Base-by-base conservation (phyloP, 371 early-diverging fungal species). In the Catenaria anguillulae region DNA sequence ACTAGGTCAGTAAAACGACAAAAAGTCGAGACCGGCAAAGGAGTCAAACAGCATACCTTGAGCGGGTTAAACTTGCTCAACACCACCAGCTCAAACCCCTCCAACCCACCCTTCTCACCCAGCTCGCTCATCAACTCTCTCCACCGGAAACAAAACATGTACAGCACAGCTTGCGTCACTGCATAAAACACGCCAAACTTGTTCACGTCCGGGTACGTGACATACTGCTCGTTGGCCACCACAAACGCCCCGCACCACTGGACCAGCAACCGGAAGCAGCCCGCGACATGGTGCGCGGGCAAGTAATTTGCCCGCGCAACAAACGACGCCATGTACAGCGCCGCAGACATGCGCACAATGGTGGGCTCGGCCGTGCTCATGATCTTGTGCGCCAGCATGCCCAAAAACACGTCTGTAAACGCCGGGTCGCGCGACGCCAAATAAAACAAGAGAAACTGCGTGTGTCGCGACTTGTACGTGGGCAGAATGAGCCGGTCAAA, bases 121-220 rank as follows among this genome's bases (percentile, higher is more conserved):
- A 65, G 23, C 21, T 40, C 74, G 31, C 63, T 68, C 63, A 82
- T 71, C 50, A 88, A 71, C 60, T 89, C 85, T 45, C 81, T 78
- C 91, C 92, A 92, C n/a, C 92, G 82, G 76, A 90, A 94, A 69
- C 92, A 93, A 58, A 93, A 93, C 12, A 92, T 81, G 67, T 94
- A 97, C 67, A 97, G 75, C 48, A 87, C 68, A 0, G 92, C 88
- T 67, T 95, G 94, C 12, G 88, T 82, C n/a, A 81, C 84, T 1
- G 88, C 79, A 66, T 93, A 95, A 63, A 97, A 92, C 31, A 87
- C 81, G 10, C 79, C 77, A 62, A 87, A 79, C 37, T 79, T 75
- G 43, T 75, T 73, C 17, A 79, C 71, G 61, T 86, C 83, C 0
- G 75, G 73, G 33, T 66, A 52, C 37, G 60, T 33, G 4, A 69